Evolutionary conservation across 305 asterid species (phyloP), one percentile per base, ranked within the genome.

Genomic region (Andrographis paniculata): DNA sequence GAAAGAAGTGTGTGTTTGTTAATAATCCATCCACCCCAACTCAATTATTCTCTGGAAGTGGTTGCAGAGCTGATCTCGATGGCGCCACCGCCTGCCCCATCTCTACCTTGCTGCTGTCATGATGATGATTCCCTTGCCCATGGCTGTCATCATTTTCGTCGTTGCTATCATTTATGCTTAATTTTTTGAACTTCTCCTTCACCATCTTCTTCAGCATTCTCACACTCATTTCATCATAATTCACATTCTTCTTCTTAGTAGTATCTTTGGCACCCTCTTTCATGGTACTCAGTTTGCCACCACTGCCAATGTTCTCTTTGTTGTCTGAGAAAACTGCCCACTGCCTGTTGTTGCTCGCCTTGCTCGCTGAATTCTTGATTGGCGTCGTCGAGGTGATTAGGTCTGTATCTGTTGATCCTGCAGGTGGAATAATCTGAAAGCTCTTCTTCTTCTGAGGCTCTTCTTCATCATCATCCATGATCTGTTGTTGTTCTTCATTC

Each of bases 251-350:
- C n/a, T 11, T 48, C 24, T 42, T 44, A 18, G 46, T 43, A 37
- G 17, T 15, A 10, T 24, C 45, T 45, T 56, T 35, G 20, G 43
- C 46, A 30, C 44, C 48, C 64, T 64, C 80, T 36, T 56, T 19
- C 11, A 52, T 53, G 39, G 50, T 30, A 38, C 58, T 52, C 70
- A 61, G 33, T 14, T 58, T 54, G n/a, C 55, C 59, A 27, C 55
- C 64, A 55, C 58, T 58, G 48, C 53, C 71, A 20, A 64, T 46
- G 47, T 78, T 76, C 71, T 77, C 84, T 59, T 77, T 75, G 75
- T 72, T 66, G 20, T 74, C 83, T 13, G 75, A 39, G 30, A 63
- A 37, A 37, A 22, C 62, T 37, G 15, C 16, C 37, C 45, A 18
- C 43, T 56, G 19, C 22, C 42, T 16, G 52, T 42, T 2, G n/a